A percentile compares a stretch with the other conserved stretches of the same genome.
Conservation (phyloP, 306 rosid species). For the Astragalus glycyphyllos region DNA sequence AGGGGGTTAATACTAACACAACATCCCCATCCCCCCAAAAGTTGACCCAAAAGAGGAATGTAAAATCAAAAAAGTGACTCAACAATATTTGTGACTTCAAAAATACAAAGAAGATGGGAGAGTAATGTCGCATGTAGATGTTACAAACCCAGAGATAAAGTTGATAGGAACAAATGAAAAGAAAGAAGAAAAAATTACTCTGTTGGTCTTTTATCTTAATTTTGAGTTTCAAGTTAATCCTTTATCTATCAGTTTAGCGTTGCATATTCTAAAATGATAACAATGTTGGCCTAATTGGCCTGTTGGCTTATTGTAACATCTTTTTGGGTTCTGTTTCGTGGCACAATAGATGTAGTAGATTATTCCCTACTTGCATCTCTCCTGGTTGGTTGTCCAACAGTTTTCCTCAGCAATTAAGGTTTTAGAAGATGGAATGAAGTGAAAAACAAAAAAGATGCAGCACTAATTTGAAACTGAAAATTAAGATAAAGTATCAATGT, state of each 20-base stretch:
- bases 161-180: slow-evolving; percentile 9
- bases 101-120: neutral
- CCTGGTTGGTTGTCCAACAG: neutral
- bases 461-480: too few species aligned
- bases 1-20: neutral
- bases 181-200: neutral
- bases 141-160: neutral
- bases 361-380: neutral
- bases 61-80: neutral
- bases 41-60: neutral
- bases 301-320: neutral
- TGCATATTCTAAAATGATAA: neutral
- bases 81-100: neutral
- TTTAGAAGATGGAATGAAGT: too few species aligned
- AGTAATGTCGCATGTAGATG: slow-evolving; percentile 3
- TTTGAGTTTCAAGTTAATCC: neutral
- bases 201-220: neutral
- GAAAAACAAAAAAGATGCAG: too few species aligned
- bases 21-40: neutral
- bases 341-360: neutral
- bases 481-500: neutral
- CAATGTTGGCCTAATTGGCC: neutral
- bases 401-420: too few species aligned
- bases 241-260: neutral
- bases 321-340: neutral